These are phyloP conservation scores for Hortaea werneckii DNA, from an alignment of 2,329 filamentous ascomycete genomes.

Conservation along the genomic window DNA sequence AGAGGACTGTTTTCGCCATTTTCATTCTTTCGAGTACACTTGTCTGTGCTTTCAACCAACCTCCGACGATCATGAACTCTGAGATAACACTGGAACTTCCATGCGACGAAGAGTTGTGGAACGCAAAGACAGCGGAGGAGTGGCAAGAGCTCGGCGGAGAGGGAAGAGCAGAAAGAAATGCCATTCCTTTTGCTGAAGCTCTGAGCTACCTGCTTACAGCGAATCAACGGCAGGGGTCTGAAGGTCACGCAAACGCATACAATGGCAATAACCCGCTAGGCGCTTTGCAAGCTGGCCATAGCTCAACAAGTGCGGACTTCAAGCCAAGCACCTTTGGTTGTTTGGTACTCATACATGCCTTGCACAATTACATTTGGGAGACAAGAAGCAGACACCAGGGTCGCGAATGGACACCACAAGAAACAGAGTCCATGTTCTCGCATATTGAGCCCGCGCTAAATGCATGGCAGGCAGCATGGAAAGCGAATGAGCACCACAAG, in stretches of 20 bases:
- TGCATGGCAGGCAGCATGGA: conserved; percentile 91
- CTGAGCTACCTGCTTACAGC: conserved; percentile 71
- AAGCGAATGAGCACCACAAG: conserved; percentile 73
- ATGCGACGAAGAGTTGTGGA: conserved; percentile 86
- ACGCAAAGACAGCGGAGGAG: conserved; percentile 68
- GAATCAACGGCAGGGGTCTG: conserved; percentile 46
- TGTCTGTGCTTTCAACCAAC: conserved; percentile 86
- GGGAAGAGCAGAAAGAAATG: conserved; percentile 57
- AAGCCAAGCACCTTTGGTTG: conserved; percentile 87
- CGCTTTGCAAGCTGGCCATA: conserved; percentile 11
- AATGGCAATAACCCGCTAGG: conserved; percentile 16
- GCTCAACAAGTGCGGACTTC: conserved; percentile 46
- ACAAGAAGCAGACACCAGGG: conserved; percentile 83
- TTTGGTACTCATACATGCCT: conserved; percentile 79
- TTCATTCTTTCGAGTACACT: conserved; percentile 86
- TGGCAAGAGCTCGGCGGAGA: conserved; percentile 72
- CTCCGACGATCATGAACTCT: conserved; percentile 83
- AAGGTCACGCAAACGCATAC: conserved; percentile 13
- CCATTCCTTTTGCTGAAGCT: conserved; percentile 70
- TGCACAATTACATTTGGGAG: conserved; percentile 99
- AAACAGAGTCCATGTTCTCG: conserved; percentile 91
- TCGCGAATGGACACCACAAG: conserved; percentile 78
- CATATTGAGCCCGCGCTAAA: conserved; percentile 89
- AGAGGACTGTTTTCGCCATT: conserved; percentile 82
- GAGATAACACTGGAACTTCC: conserved; percentile 84